Evolutionary conservation across 106 monocot genomes (phyloP).

Genomic region (Vanilla planifolia): DNA sequence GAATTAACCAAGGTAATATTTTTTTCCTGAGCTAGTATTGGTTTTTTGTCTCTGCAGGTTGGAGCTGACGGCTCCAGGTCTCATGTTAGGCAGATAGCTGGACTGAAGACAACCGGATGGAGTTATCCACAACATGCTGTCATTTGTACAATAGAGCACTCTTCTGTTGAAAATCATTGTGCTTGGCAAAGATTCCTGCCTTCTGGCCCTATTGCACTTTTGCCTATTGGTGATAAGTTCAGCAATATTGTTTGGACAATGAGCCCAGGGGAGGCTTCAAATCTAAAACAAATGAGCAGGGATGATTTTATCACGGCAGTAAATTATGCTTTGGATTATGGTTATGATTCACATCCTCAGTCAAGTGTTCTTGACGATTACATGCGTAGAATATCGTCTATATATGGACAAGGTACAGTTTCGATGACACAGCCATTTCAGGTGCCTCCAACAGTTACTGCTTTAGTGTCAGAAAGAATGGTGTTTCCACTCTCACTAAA

Average conservation of each 20-base stretch:
- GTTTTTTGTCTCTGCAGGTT: conserved; percentile 60
- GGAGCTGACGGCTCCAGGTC: conserved; percentile 98
- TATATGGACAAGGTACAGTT: conserved; percentile 17
- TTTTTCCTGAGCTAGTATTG: too few relatives aligned
- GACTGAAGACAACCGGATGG: conserved; percentile 71
- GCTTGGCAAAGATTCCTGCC: conserved; percentile 99
- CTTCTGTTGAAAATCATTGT: conserved; percentile 49
- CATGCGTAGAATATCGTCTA: conserved; percentile 28
- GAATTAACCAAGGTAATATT: too few relatives aligned
- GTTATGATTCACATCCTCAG: conserved; percentile 69
- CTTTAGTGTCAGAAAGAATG: conserved; percentile 72
- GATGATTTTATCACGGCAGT: conserved; percentile 70
- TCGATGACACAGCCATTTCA: conserved; percentile 63
- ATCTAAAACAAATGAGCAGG: conserved; percentile 46
- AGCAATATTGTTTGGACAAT: conserved; percentile 99
- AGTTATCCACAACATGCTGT: conserved; percentile 85
- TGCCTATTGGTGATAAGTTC: conserved; percentile 75
- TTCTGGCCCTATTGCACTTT: conserved; percentile 90
- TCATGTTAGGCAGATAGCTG: conserved; percentile 69
- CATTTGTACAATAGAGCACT: conserved; percentile 90
- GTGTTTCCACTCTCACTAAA: conserved; percentile 76
- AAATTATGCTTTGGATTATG: conserved; percentile 82
- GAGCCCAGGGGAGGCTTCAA: conserved; percentile 49
- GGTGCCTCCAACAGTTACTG: conserved; percentile 67
- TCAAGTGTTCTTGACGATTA: conserved; percentile 42